Evolutionary conservation across 441 rosid species (phyloP), one percentile per base, ranked within the genome.

Genomic region (Omphalea diandra): DNA sequence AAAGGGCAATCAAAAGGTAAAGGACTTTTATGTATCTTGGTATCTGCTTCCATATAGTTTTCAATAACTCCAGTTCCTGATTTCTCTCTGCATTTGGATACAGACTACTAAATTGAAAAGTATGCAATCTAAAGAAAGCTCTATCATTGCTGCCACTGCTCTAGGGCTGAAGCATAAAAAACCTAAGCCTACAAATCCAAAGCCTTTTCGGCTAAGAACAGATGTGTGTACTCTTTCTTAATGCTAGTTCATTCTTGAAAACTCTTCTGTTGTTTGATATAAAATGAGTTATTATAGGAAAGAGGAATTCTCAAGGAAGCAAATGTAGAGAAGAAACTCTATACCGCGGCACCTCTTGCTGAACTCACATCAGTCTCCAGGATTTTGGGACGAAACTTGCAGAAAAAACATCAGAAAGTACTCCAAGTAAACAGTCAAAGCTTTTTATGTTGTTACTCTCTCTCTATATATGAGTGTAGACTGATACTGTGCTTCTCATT

Each of bases 131-230:
- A 90, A 77, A 79, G 87, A 86, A 47, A 80, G 61, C 68, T 62
- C 77, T 52, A 41, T 57, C 17, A 41, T 73, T 7, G 70, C 69
- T 44, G 73, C 71, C 22, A 62, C 24, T 31, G 70, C 78, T 54
- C 79, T 58, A 75, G 67, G 71, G 70, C 73, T 75, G 58, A 86
- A 86, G 81, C 82, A 81, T 47, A 75, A 68, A 71, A 92, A 89
- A 73, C 93, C 91, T 63, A 89, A 79, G 79, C 83, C 88, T 36
- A 93, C 97, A 3, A 84, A 89, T 85, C 96, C 98, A 68, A 93
- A 87, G 83, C 98, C 98, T 53, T 93, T 91, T 72, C 77, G 98
- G 73, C 88, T 94, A 49, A 86, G 97, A 82, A 91, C 93, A 17
- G 89, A 94, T 84, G 98, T 94, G 87, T 35, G 87, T 66, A 52